phyloP scores from a whole-genome alignment of 2,329 filamentous ascomycete genomes.

The Calonectria pseudoreteaudii region DNA sequence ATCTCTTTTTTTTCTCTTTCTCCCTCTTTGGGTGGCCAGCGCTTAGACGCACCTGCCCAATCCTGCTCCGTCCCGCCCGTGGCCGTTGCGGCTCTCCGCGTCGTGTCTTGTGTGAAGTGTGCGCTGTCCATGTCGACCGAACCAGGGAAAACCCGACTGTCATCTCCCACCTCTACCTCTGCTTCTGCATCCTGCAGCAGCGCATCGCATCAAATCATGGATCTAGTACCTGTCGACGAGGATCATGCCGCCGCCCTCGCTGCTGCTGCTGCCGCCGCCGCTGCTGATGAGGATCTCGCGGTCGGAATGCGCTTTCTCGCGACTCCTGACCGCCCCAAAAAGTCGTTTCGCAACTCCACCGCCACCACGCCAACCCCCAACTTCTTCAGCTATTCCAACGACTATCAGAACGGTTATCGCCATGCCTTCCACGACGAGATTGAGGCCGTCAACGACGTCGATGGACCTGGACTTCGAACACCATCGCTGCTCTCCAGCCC shows the following conservation, averaged over 20 bases:
- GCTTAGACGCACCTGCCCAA: conserved; percentile 33
- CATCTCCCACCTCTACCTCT: conserved; percentile 17
- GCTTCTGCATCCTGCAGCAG: conserved; percentile 20
- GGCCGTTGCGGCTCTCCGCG: conserved; percentile 37
- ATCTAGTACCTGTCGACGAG: conserved; percentile 42
- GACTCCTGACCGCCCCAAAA: conserved; percentile 42
- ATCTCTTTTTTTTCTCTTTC: conserved; percentile 36
- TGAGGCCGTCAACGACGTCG: conserved; percentile 34
- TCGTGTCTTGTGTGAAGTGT: conserved; percentile 34
- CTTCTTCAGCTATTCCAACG: conserved; percentile 38
- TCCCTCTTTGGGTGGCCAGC: conserved; percentile 33
- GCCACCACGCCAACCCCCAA: conserved; percentile 38
- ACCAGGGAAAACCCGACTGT: conserved; percentile 15
- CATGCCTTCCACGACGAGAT: conserved; percentile 41
- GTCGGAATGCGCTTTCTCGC: conserved; percentile 32
- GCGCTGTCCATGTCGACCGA: conserved; percentile 19
- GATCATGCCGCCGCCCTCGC: conserved; percentile 41
- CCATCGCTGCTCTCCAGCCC: conserved; percentile 49
- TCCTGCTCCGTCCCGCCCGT: conserved; percentile 20
- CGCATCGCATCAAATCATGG: conserved; percentile 28
- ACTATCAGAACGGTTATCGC: conserved; percentile 40
- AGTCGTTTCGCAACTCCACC: conserved; percentile 29
- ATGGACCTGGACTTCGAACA: conserved; percentile 38
- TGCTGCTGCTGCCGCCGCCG: conserved; percentile 37
- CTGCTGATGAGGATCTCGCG: conserved; percentile 35